Evolutionary conservation across 2,329 filamentous ascomycete species (phyloP), one percentile per base, ranked within the genome.

Genomic region (Sarocladium kiliense): DNA sequence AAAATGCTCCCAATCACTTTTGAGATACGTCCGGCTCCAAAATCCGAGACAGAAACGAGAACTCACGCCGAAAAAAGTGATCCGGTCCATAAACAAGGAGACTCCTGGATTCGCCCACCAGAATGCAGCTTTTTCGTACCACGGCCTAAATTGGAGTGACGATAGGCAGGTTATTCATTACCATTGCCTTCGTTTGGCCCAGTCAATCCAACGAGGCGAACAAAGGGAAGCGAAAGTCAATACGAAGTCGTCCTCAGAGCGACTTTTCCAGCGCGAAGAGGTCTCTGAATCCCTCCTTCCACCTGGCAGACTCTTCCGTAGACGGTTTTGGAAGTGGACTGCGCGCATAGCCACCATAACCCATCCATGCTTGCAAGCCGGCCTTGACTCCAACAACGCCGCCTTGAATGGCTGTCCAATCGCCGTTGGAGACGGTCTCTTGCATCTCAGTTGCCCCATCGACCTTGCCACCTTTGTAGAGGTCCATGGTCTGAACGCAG

Each of bases 281-380:
- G 27, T 80, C 78, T 57, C 75, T 70, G 68, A 80, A 84, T 12
- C 77, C 78, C 56, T 82, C 78, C 63, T 79, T 80, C 79, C 78
- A 83, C 59, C 66, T 71, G 58, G 68, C 68, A 18, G 64, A 67
- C 66, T 83, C 73, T 58, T 80, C 78, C 54, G 66, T 60, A 27
- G 74, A 76, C 45, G 80, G 80, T 60, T 72, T 74, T 34, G 79
- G 79, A 53, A 82, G 70, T 26, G 79, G 79, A 26, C 76, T 77
- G 19, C 62, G 54, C 19, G 62, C 62, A 45, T 62, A 61, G 21
- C 57, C 57, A 12, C 55, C 57, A 27, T 58, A 63, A 41, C 19
- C 60, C 44, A 58, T 56, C 54, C 50, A 57, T 56, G 81, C 83
- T 3, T 66, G 57, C 27, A 65, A 36, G 11, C 63, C 61, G 1